Evolutionary conservation across 73 alveolate species (phyloP).

Genomic region (Paramecium octaurelia): DNA sequence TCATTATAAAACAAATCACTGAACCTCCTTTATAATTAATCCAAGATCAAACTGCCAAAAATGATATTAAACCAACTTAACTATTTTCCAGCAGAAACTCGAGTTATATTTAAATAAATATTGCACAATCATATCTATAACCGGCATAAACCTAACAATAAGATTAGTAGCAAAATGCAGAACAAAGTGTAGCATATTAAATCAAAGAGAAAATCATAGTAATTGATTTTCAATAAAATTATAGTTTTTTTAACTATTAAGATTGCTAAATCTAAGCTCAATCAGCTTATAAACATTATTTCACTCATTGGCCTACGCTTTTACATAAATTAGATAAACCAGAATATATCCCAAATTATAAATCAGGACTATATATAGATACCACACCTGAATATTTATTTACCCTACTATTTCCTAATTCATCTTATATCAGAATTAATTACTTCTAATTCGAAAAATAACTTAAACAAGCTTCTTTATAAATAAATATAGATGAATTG

Average conservation of each 20-base stretch:
- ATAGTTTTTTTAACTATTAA: neutral
- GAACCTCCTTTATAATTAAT: neutral
- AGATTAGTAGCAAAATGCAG: neutral
- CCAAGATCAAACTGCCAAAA: neutral
- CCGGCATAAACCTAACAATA: neutral
- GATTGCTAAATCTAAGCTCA: neutral
- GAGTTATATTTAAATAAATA: neutral
- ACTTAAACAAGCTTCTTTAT: neutral
- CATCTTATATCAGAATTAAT: neutral
- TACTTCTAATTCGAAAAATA: neutral
- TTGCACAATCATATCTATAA: neutral
- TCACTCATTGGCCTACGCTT: conserved; percentile 37
- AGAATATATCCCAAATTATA: neutral
- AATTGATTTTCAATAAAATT: neutral
- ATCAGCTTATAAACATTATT: neutral
- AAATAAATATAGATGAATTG: neutral
- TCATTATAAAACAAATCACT: neutral
- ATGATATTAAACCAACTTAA: neutral
- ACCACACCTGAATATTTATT: conserved; percentile 7
- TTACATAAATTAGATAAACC: conserved; percentile 17
- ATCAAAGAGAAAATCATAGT: neutral
- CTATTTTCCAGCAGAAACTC: neutral
- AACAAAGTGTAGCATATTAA: neutral
- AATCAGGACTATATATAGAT: neutral
- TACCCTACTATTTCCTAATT: neutral